Evolutionary conservation across 2,329 filamentous ascomycete species (phyloP).

Genomic region (Zymoseptoria ardabiliae): DNA sequence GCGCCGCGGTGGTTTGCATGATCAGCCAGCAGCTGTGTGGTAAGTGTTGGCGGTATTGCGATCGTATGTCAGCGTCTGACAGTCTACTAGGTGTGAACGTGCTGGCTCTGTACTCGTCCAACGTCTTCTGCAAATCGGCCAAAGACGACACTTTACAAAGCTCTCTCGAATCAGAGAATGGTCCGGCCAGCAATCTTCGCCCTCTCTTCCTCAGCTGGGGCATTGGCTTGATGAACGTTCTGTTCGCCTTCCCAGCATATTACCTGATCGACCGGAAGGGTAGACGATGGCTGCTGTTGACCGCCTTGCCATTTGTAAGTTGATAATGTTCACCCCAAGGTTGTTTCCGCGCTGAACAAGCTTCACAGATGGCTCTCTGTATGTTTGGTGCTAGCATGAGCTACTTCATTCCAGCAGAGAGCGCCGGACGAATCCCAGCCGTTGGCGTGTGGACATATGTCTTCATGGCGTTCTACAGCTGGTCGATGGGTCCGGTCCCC

Average conservation of each 20-base stretch:
- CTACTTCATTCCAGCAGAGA: conserved; percentile 38
- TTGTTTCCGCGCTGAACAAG: not conserved
- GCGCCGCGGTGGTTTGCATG: conserved; percentile 21
- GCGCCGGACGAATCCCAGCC: conserved; percentile 38
- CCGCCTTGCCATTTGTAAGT: conserved; percentile 36
- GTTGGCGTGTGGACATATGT: conserved; percentile 52
- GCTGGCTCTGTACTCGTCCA: conserved; percentile 22
- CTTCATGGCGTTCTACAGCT: conserved; percentile 35
- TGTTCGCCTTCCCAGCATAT: conserved; percentile 51
- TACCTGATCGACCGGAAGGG: conserved; percentile 54
- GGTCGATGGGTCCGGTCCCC: conserved; percentile 48
- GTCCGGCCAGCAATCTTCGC: conserved; percentile 4
- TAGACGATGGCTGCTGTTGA: conserved; percentile 42
- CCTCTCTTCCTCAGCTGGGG: conserved; percentile 26
- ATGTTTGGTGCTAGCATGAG: conserved; percentile 44
- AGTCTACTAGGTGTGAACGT: conserved; percentile 13
- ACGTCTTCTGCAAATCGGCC: conserved; percentile 18
- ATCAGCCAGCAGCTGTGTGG: conserved; percentile 24
- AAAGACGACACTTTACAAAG: not conserved
- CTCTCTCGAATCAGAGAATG: conserved; percentile 2
- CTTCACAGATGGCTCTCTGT: conserved; percentile 35
- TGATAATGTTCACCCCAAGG: not conserved
- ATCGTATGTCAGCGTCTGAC: not conserved
- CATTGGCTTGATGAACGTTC: conserved; percentile 23
- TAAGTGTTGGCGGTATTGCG: conserved; percentile 1